A percentile compares a stretch with the other conserved stretches of the same genome.
These are phyloP conservation scores for Venturia carpophila DNA, from an alignment of 2,329 filamentous ascomycete genomes.

Conservation along the genomic window DNA sequence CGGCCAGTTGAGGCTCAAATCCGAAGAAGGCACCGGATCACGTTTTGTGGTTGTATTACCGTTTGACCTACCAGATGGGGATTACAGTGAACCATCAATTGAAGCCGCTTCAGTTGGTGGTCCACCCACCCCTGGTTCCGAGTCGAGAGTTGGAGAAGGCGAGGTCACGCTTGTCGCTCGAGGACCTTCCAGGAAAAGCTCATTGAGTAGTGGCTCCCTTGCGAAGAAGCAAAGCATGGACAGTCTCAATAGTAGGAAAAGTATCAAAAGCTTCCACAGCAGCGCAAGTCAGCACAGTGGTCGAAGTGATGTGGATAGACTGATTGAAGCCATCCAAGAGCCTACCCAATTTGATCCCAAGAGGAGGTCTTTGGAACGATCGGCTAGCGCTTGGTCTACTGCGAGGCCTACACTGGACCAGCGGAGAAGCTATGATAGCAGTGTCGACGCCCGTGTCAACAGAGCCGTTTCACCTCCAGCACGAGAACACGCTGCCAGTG, in stretches of 20 bases:
- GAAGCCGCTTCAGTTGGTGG: slow-evolving; percentile 16
- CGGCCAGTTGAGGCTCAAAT: slow-evolving; percentile 76
- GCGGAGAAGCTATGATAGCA: slow-evolving; percentile 20
- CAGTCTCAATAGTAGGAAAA: slow-evolving; percentile 21
- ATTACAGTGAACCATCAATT: slow-evolving; percentile 20
- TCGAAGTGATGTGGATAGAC: slow-evolving; percentile 58
- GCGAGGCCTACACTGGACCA: slow-evolving; percentile 20
- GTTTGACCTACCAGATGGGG: slow-evolving; percentile 55
- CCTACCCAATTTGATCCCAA: slow-evolving; percentile 34
- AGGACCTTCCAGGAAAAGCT: slow-evolving; percentile 24
- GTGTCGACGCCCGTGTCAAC: slow-evolving; percentile 7
- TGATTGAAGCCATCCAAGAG: slow-evolving; percentile 65
- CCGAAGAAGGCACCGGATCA: slow-evolving; percentile 73
- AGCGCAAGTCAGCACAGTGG: slow-evolving; percentile 34
- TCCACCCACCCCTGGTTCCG: slow-evolving; percentile 19
- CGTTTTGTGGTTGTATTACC: slow-evolving; percentile 73
- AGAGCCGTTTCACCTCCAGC: neutral
- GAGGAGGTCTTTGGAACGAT: neutral
- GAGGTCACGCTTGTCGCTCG: slow-evolving; percentile 58
- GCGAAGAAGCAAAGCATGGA: slow-evolving; percentile 27
- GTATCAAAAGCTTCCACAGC: slow-evolving; percentile 35
- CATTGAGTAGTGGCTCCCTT: slow-evolving; percentile 18
- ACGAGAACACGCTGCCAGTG: slow-evolving; percentile 38
- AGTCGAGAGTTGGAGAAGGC: slow-evolving; percentile 26
- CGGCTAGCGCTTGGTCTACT: neutral